Evolutionary conservation across 2,329 filamentous ascomycete genomes (phyloP).

Genomic region (Trematosphaeria pertusa): DNA sequence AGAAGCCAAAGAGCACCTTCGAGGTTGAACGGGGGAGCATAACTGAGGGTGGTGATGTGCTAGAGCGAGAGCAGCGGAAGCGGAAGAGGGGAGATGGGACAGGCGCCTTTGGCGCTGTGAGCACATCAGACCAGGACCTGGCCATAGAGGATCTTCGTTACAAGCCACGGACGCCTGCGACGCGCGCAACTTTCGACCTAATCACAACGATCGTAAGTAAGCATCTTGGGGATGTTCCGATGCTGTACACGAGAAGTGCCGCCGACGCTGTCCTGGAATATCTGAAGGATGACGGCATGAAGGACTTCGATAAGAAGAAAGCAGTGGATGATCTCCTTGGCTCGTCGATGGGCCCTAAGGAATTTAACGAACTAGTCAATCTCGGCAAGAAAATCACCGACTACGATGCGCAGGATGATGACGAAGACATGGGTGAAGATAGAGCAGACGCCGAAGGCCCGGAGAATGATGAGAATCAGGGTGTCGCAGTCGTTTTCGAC

Average conservation of each 20-base stretch:
- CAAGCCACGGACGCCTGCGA: constrained; percentile 87
- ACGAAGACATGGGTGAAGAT: constrained; percentile 74
- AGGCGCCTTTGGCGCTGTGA: constrained; percentile 71
- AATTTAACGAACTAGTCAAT: constrained; percentile 97
- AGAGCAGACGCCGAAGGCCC: constrained; percentile 68
- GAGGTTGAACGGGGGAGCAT: constrained; percentile 77
- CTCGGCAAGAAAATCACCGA: constrained; percentile 98
- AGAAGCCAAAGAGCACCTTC: constrained; percentile 72
- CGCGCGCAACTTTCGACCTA: constrained; percentile 90
- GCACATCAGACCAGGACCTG: constrained; percentile 82
- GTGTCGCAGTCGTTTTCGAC: constrained; percentile 96
- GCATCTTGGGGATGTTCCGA: constrained; percentile 89
- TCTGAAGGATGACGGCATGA: constrained; percentile 92
- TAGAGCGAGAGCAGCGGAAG: constrained; percentile 85
- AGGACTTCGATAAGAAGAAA: constrained; percentile 98
- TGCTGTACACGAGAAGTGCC: constrained; percentile 90
- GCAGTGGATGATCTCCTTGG: constrained; percentile 94
- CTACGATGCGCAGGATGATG: constrained; percentile 95
- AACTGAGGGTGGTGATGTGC: constrained; percentile 81
- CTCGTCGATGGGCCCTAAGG: constrained; percentile 79
- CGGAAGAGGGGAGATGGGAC: constrained; percentile 75
- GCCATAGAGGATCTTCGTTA: constrained; percentile 92
- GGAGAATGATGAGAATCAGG: constrained; percentile 86
- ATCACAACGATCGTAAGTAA: constrained; percentile 90
- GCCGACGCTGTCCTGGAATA: constrained; percentile 91